phyloP scores from a whole-genome alignment of 306 rosid genomes.

The Cicer chorassanicum region DNA sequence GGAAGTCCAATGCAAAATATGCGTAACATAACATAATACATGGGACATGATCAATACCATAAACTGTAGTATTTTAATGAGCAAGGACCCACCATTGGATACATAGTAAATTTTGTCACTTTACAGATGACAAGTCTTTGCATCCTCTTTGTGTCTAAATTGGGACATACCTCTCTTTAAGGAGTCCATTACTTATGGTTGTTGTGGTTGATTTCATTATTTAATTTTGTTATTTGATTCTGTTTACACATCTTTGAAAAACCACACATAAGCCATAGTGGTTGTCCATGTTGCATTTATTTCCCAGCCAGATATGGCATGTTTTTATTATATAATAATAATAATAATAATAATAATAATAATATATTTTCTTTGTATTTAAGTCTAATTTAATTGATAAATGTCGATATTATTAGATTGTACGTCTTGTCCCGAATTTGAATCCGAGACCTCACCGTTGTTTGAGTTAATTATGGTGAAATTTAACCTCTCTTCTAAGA shows the following conservation, averaged over 20 bases:
- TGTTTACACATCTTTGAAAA: constrained; percentile 16
- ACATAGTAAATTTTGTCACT: constrained; percentile 19
- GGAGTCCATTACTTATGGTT: constrained; percentile 35
- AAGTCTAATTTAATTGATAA: no score
- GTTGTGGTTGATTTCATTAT: constrained; percentile 35
- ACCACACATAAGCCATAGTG: constrained; percentile 45
- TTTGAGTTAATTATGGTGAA: no score
- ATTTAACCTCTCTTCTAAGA: no score
- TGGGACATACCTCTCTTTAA: constrained; percentile 24
- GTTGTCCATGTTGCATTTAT: constrained; percentile 40
- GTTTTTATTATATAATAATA: no score
- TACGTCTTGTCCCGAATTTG: no score
- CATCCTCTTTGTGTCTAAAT: constrained; percentile 25
- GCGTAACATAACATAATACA: constrained; percentile 3
- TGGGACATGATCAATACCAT: constrained; percentile 40
- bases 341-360: no score
- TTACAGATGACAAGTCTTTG: constrained; percentile 24
- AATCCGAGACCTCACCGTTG: no score
- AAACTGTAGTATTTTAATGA: constrained; percentile 35
- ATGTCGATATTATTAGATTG: no score
- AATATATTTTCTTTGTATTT: no score
- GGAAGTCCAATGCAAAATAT: constrained; percentile 24
- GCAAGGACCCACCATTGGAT: constrained; percentile 43
- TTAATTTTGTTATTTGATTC: constrained; percentile 30
- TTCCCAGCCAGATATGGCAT: constrained; percentile 57